phyloP scores from a whole-genome alignment of 345 rosid species.

The Eucalyptus regnans region DNA sequence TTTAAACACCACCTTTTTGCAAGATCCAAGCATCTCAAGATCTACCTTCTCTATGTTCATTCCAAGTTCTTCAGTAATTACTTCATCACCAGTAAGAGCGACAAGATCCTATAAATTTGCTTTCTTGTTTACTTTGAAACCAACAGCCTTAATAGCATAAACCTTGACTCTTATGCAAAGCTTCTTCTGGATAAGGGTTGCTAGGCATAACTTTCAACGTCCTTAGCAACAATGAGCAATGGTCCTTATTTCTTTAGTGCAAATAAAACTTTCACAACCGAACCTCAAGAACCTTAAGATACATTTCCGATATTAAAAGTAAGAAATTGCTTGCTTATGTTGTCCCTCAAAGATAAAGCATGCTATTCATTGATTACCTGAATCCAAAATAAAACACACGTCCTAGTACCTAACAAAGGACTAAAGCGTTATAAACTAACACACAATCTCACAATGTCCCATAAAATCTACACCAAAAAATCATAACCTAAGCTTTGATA shows the following conservation, averaged over 20 bases:
- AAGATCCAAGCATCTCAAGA: conserved; percentile 69
- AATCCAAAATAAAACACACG: too few relatives aligned
- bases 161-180: conserved; percentile 98
- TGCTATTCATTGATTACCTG: too few relatives aligned
- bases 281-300: too few relatives aligned
- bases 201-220: conserved; percentile 85
- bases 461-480: too few relatives aligned
- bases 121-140: conserved; percentile 93
- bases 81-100: conserved; percentile 78
- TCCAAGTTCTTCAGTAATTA: conserved; percentile 87
- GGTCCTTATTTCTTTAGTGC: conserved; percentile 61
- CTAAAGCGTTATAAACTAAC: too few relatives aligned
- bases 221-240: conserved; percentile 75
- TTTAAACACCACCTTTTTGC: conserved; percentile 95
- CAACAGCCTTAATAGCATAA: conserved; percentile 93
- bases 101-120: conserved; percentile 81
- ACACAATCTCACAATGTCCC: too few relatives aligned
- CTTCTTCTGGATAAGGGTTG: conserved; percentile 77
- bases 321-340: too few relatives aligned
- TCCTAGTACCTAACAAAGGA: too few relatives aligned
- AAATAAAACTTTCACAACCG: too few relatives aligned
- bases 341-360: too few relatives aligned
- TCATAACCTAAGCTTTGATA: too few relatives aligned
- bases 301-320: too few relatives aligned
- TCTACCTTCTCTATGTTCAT: conserved; percentile 89